Conservation (phyloP, 2,329 filamentous ascomycete genomes). For the Monosporascus sp. region DNA sequence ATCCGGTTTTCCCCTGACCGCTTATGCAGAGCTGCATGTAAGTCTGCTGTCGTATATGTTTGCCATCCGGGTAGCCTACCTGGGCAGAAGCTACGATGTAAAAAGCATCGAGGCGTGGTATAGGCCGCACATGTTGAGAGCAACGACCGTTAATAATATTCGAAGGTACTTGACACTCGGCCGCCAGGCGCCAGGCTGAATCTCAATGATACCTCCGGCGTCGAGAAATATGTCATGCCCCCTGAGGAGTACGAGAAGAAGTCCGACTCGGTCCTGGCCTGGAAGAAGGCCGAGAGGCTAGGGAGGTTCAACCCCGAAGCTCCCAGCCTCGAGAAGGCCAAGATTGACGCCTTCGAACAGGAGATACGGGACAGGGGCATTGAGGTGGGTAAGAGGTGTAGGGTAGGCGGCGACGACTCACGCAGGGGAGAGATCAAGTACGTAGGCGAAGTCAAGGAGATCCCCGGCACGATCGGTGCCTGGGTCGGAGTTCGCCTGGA, state of each 20-base stretch:
- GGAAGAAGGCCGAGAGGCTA: constrained; percentile 94
- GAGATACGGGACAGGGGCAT: constrained; percentile 69
- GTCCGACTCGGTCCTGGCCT: constrained; percentile 82
- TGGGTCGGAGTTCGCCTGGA: constrained; percentile 75
- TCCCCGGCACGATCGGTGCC: constrained; percentile 55
- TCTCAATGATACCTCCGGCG: constrained; percentile 72
- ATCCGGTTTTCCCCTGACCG: constrained; percentile 59
- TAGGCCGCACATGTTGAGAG: not conserved
- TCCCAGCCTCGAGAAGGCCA: constrained; percentile 66
- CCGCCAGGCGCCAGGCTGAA: constrained; percentile 71
- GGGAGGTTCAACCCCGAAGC: constrained; percentile 90
- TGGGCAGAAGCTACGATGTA: too few species aligned
- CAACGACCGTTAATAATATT: constrained; percentile 15
- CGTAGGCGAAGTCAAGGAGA: constrained; percentile 69
- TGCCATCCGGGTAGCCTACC: not conserved
- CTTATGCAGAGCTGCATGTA: constrained; percentile 77
- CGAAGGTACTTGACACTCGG: constrained; percentile 72
- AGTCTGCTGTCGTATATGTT: constrained; percentile 34
- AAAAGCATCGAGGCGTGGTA: not conserved
- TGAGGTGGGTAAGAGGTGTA: constrained; percentile 55
- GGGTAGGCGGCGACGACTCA: constrained; percentile 61
- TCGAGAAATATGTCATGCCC: constrained; percentile 90
- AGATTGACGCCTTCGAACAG: constrained; percentile 60
- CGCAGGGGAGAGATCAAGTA: constrained; percentile 66
- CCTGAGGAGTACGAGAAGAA: constrained; percentile 78